Evolutionary conservation across 129 eudicot genomes (phyloP).

Genomic region (Gnaphalium uliginosum): DNA sequence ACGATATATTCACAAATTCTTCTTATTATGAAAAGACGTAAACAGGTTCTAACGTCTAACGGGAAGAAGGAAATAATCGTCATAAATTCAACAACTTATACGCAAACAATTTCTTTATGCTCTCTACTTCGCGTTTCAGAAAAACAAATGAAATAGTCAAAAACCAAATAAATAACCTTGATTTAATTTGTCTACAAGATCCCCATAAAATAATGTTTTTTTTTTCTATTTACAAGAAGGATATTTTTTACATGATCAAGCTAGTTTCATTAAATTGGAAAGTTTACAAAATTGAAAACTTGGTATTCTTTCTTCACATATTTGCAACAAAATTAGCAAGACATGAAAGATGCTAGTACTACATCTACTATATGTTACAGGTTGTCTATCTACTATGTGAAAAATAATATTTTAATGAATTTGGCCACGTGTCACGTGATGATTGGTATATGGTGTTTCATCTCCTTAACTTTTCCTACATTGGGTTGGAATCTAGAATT

Average conservation of each 20-base stretch:
- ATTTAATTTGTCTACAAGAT: background rate
- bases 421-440: constrained; percentile 25
- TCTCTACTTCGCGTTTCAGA: background rate
- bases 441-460: constrained; percentile 2
- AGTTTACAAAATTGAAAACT: constrained; percentile 20
- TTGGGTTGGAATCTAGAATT: constrained; percentile 25
- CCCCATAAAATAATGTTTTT: background rate
- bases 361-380: constrained; percentile 16
- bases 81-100: background rate
- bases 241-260: constrained; percentile 4
- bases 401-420: background rate
- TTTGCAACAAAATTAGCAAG: constrained; percentile 27
- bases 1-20: background rate
- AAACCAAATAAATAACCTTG: background rate
- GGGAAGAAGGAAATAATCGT: background rate
- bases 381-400: constrained; percentile 16
- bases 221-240: background rate
- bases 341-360: constrained; percentile 16
- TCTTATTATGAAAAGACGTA: background rate
- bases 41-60: background rate
- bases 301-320: constrained; percentile 20
- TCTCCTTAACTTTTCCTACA: constrained; percentile 28
- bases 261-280: constrained; percentile 28
- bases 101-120: background rate
- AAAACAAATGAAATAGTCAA: background rate